Conservation (phyloP, 1,139 yeast species). For the Candida tetrigidarum region DNA sequence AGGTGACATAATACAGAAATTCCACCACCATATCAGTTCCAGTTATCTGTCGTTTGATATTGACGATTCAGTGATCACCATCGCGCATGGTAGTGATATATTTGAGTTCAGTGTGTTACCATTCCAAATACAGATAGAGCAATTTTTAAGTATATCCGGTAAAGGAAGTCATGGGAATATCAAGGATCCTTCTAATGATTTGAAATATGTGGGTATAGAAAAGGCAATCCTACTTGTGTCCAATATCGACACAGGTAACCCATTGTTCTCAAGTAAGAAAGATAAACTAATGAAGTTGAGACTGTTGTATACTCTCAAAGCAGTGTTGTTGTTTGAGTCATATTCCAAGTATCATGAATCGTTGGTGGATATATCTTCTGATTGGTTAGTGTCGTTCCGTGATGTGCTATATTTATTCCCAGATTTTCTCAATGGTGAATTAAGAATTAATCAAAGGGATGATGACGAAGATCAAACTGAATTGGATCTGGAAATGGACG, state of each 20-base stretch:
- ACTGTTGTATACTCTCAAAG: slow-evolving; percentile 37
- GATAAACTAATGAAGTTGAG: slow-evolving; percentile 36
- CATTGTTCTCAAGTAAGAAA: slow-evolving; percentile 22
- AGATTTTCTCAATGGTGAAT: slow-evolving; percentile 38
- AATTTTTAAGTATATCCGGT: slow-evolving; percentile 33
- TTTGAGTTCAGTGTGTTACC: slow-evolving; percentile 33
- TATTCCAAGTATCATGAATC: slow-evolving; percentile 45
- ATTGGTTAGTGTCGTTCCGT: slow-evolving; percentile 43
- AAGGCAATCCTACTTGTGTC: slow-evolving; percentile 39
- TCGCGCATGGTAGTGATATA: slow-evolving; percentile 33
- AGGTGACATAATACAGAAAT: slow-evolving; percentile 49
- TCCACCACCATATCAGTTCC: slow-evolving; percentile 35
- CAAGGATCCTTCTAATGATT: slow-evolving; percentile 33
- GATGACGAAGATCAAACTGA: no score
- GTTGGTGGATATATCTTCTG: slow-evolving; percentile 45
- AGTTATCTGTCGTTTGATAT: slow-evolving; percentile 21
- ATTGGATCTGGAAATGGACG: no score
- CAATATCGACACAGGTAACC: slow-evolving; percentile 24
- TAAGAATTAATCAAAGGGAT: slow-evolving; percentile 9
- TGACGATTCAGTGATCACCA: slow-evolving; percentile 23
- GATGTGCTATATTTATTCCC: slow-evolving; percentile 45
- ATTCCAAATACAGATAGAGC: slow-evolving; percentile 46
- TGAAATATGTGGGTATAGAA: slow-evolving; percentile 38
- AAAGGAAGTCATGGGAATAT: slow-evolving; percentile 21
- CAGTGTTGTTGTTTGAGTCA: slow-evolving; percentile 36